Evolutionary conservation across 805 yeast species (phyloP), one percentile per base, ranked within the genome.

Genomic region (Lachancea sp.): DNA sequence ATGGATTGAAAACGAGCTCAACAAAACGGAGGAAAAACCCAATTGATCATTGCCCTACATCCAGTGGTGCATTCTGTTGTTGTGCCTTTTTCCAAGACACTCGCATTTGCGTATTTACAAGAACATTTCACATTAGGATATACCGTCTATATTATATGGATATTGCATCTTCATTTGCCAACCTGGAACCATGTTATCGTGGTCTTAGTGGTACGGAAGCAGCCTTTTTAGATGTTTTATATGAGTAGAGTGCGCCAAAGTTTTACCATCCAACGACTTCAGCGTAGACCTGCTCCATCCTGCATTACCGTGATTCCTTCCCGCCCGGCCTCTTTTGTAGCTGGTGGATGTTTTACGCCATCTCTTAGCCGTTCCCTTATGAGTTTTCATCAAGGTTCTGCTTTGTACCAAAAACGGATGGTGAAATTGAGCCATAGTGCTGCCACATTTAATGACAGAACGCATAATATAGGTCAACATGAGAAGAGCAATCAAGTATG

Each of bases 231-330:
- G 56, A 56, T 77, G 80, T 54, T 74, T 75, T 36, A 75, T 67
- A 55, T 82, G 87, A 18, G 70, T 65, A 18, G 69, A 66, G 34
- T 74, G 70, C 29, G 78, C 85, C 50, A 64, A 58, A 6, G 71
- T 75, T 50, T 71, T 81, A 22, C 77, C 82, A 49, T 78, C 74
- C 62, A 82, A 69, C 52, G 71, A 72, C 45, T 75, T 68, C 54
- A 83, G 64, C 19, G 74, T 69, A 38, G 79, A 71, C 29, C 75
- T 67, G 23, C 88, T 73, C 82, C 92, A 89, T 17, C 95, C 89
- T 1, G 88, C 85, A 56, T 89, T 89, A 37, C 97, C 96, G 60
- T 89, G 97, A 50, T 84, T 83, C 67, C 95, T 77, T 8, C 96
- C 95, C 16, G 94, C 83, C 52, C 78, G 77, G 47, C 73, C 89